phyloP scores from a whole-genome alignment of 257 asterid species.

The Eucommia ulmoides region DNA sequence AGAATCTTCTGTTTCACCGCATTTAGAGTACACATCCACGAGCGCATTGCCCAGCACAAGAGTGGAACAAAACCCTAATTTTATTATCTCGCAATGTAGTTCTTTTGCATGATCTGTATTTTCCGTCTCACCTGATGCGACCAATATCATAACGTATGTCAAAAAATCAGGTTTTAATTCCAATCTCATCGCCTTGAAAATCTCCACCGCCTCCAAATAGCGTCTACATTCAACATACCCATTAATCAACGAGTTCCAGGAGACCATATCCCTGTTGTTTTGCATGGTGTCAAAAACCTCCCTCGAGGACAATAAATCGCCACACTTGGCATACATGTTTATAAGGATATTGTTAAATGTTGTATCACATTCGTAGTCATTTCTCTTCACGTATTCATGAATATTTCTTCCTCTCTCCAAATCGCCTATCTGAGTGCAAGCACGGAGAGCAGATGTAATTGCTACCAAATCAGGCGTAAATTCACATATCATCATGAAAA shows the following conservation, averaged over 20 bases:
- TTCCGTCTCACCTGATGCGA: conserved; percentile 26
- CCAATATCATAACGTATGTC: conserved; percentile 47
- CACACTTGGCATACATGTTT: conserved; percentile 77
- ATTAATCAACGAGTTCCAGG: conserved; percentile 65
- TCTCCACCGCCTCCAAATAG: conserved; percentile 41
- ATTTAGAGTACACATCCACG: conserved; percentile 63
- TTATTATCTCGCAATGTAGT: conserved; percentile 49
- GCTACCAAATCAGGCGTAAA: conserved; percentile 58
- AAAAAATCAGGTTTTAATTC: conserved; percentile 45
- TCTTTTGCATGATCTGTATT: conserved; percentile 25
- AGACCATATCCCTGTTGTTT: conserved; percentile 51
- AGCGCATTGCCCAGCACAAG: conserved; percentile 54
- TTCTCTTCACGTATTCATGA: conserved; percentile 48
- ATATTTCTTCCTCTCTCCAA: conserved; percentile 41
- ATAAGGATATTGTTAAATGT: conserved; percentile 39
- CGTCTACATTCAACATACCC: conserved; percentile 38
- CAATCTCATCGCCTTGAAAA: conserved; percentile 42
- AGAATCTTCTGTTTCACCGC: conserved; percentile 43
- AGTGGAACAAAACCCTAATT: conserved; percentile 47
- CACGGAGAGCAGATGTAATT: conserved; percentile 47
- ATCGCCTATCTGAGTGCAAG: conserved; percentile 58
- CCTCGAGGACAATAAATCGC: conserved; percentile 41
- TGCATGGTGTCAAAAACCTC: conserved; percentile 49
- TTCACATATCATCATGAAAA: conserved; percentile 35
- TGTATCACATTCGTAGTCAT: conserved; percentile 37